Conservation (phyloP, 225 moss, liverwort and hornwort species). For the Physcomitrium patens region DNA sequence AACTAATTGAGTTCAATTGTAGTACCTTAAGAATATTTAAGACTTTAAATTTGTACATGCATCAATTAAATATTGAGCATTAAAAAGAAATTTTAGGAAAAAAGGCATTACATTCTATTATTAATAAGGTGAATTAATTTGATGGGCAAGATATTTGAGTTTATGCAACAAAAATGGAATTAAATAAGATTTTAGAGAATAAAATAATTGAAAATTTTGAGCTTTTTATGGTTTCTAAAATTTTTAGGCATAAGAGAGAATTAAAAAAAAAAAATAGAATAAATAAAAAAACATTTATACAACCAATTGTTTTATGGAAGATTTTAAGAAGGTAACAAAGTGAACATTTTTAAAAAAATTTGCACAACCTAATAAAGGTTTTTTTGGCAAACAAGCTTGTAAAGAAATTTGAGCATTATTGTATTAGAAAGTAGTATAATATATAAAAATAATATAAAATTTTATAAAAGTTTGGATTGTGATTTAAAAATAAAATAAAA, state of each 20-base stretch:
- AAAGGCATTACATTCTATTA: not conserved
- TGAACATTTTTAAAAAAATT: not conserved
- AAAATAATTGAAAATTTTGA: slow-evolving; percentile 1
- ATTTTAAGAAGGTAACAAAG: not conserved
- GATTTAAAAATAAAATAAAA: no score
- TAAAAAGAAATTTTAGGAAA: not conserved
- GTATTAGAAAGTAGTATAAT: no score
- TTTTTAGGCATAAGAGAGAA: not conserved
- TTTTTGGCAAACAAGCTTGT: not conserved
- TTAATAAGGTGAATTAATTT: not conserved
- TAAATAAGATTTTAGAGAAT: not conserved
- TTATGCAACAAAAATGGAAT: slow-evolving; percentile 5
- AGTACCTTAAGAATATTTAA: not conserved
- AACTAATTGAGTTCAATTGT: not conserved
- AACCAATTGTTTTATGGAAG: slow-evolving; percentile 4
- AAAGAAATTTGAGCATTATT: slow-evolving; percentile 13
- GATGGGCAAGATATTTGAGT: not conserved
- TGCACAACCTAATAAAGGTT: not conserved
- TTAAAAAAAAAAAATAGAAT: not conserved
- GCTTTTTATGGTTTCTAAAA: not conserved
- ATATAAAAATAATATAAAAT: no score
- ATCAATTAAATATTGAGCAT: not conserved
- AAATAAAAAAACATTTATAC: not conserved
- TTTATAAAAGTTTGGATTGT: no score
- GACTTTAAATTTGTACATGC: not conserved